Conservation (phyloP, 768 basidiomycete species). For the Chalciporus chontae region DNA sequence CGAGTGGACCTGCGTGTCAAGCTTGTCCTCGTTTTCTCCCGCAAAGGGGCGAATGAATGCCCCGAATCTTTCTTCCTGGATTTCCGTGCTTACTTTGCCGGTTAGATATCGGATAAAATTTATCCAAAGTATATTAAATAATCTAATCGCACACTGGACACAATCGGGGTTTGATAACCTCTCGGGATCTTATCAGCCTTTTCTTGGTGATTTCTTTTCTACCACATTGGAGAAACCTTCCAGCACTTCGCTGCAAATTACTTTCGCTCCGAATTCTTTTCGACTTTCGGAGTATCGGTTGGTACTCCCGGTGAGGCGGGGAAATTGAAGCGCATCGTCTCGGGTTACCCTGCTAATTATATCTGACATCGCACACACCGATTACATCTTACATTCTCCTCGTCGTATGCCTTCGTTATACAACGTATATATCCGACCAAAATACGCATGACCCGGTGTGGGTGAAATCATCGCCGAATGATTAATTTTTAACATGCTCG, state of each 20-base stretch:
- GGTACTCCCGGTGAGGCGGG: too few relatives aligned
- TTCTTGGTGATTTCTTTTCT: too few relatives aligned
- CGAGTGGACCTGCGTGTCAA: constrained; percentile 26
- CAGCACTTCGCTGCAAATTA: too few relatives aligned
- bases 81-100: background rate
- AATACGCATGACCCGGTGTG: background rate
- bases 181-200: too few relatives aligned
- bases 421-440: background rate
- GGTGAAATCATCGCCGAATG: background rate
- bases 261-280: background rate
- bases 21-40: constrained; percentile 14
- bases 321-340: too few relatives aligned
- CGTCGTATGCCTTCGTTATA: background rate
- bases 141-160: background rate
- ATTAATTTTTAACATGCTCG: background rate
- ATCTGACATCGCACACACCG: too few relatives aligned
- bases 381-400: background rate
- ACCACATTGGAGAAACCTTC: too few relatives aligned
- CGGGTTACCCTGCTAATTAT: too few relatives aligned
- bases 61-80: constrained; percentile 10
- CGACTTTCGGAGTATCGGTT: too few relatives aligned
- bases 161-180: background rate
- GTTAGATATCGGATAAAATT: background rate
- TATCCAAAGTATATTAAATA: background rate
- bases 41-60: constrained; percentile 12